Base-by-base conservation (phyloP, 108 stramenopile genomes). In the Fragilariopsis cylindrus region DNA sequence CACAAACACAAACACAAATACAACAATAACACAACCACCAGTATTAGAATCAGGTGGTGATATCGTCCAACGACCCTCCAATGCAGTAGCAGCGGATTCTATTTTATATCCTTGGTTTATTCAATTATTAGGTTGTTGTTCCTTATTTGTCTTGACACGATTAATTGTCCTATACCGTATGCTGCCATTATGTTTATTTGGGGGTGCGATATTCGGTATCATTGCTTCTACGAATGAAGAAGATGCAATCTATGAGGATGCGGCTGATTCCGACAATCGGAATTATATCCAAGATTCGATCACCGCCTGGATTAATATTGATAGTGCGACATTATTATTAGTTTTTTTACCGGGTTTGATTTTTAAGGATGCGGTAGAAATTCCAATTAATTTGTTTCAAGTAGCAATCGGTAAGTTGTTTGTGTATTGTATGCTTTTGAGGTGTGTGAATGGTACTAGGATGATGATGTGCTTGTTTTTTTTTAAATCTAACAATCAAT, bases 271-370 rank as follows among this genome's bases (percentile, higher is more conserved):
- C n/a, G n/a, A n/a, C n/a, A 30, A 30, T 30, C 13, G 13, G 52
- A 53, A 53, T 13, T 11, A 11, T 15, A 11, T 53, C 80, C 88
- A 16, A 15, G 52, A 53, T 53, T 53, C 52, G 52, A 77, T 88
- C 2, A 8, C 40, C 15, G 46, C 71, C 50, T 94, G 92, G 92
- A 58, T 57, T 1, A 47, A 70, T 7, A 88, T 91, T 56, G 72
- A 88, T 52, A 72, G 81, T 19, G 76, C 88, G 18, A 48, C 88
- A 5, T 57, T 95, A 47, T 72, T 95, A 4, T 54, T 85, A 7
- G 64, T 78, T 15, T 92, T 95, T 65, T 72, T 95, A 6, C 91
- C 93, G n/a, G 78, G 89, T 11, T 71, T 94, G 11, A 46, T 94
- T 3, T n/a, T 90, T 46, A 60, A 76, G 6, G 87, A 87, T 56